Evolutionary conservation across 1,284 basidiomycete species (phyloP), one percentile per base, ranked within the genome.

Genomic region (Grifola frondosa): DNA sequence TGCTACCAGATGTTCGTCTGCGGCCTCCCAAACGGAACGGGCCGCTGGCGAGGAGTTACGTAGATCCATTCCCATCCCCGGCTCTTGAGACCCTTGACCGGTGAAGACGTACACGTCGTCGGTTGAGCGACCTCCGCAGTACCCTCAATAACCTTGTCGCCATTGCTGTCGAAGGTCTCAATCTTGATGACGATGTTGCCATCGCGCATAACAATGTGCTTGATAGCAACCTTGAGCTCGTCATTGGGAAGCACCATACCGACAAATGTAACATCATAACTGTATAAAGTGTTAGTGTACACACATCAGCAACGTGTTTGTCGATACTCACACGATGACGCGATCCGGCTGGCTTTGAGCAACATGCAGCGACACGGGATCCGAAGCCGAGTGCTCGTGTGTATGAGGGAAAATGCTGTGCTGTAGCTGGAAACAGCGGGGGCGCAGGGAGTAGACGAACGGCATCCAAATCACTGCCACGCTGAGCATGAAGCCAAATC

Each of bases 41-140:
- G 95, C 96, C 33, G 94, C 92, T 32, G 90, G 85, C 12, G 93
- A 97, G 53, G 71, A 81, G 64, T 84, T 87, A 77, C 97, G 98
- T 5, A 99, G 80, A 59, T 97, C 94, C 94, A 98, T 97, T 30
- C 96, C 95, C 95, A 99, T 99, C 28, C 94, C 92, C 40, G 88
- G 85, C 67, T 98, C 95, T 67, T 99, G 96, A 20, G 94, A 97
- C 43, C 95, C 95, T 67, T 99, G 95, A 37, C 96, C 95, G 41
- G 96, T 98, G 77, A 98, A 97, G 60, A 97, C 92, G 61, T 97
- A 97, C 36, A 91, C 91, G n/a, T 96, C 10, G 84, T 81, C 3
- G 91, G 84, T 67, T 97, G 95, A 12, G 84, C 83, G 51, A 98
- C 91, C 65, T 97, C 92, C 4, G 95, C 90, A 19, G 87, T 80